A percentile compares a stretch with the other conserved stretches of the same genome.
Evolutionary conservation across 768 basidiomycete species (phyloP).

Genomic region (Sarcomyxa edulis): DNA sequence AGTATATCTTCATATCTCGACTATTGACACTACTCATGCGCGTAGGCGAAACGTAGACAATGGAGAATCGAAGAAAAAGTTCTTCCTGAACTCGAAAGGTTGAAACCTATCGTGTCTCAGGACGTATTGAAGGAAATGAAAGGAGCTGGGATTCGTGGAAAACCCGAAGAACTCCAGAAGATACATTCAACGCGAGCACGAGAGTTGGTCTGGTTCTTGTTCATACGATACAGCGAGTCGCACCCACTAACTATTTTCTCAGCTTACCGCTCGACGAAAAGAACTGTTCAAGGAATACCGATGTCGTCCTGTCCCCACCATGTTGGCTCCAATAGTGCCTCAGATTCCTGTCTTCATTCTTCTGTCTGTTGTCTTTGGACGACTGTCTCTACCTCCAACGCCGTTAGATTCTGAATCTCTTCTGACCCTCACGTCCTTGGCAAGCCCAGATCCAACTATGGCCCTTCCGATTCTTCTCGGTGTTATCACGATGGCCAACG

Average conservation of each 20-base stretch:
- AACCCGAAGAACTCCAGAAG: conserved; percentile 44
- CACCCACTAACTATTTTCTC: too few relatives aligned
- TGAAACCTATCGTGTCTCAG: conserved; percentile 38
- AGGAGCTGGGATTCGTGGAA: conserved; percentile 44
- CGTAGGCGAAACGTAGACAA: conserved; percentile 56
- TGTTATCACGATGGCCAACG: conserved; percentile 71
- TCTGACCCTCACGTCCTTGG: conserved; percentile 63
- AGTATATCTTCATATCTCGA: not conserved
- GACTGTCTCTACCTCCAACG: conserved; percentile 51
- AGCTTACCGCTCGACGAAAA: conserved; percentile 52
- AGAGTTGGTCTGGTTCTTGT: conserved; percentile 34
- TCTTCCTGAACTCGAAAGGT: conserved; percentile 47
- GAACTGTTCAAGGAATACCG: conserved; percentile 55
- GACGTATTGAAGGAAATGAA: conserved; percentile 50
- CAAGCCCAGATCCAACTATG: conserved; percentile 67
- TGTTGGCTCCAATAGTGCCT: conserved; percentile 53
- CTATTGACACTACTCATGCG: conserved; percentile 5
- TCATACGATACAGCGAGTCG: conserved; percentile 2
- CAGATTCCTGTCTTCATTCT: conserved; percentile 73
- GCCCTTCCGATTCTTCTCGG: conserved; percentile 68
- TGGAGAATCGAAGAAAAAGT: conserved; percentile 57
- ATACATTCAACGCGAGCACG: conserved; percentile 44
- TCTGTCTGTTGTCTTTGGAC: conserved; percentile 53
- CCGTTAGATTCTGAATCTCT: conserved; percentile 78
- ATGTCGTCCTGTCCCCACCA: conserved; percentile 54